Evolutionary conservation across 768 basidiomycete genomes (phyloP).

Genomic region (Termitomyces sp.): DNA sequence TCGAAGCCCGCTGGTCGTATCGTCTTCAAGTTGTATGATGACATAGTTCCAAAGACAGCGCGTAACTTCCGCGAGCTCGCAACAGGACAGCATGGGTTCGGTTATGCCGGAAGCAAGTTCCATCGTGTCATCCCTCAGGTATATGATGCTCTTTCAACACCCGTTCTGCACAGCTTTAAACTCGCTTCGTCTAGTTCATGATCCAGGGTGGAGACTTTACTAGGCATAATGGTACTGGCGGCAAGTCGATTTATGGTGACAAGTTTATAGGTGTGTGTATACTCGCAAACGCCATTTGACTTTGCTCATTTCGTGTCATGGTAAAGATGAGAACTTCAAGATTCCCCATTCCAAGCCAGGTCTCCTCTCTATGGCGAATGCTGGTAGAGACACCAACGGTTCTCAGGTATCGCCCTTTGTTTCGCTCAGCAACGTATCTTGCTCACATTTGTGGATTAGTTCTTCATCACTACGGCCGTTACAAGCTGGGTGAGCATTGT

Average conservation of each 20-base stretch:
- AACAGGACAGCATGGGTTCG: constrained; percentile 61
- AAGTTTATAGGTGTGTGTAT: constrained; percentile 39
- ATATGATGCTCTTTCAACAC: constrained; percentile 14
- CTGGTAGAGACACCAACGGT: constrained; percentile 76
- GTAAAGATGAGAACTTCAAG: constrained; percentile 65
- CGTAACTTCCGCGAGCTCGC: constrained; percentile 80
- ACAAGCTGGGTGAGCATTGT: constrained; percentile 51
- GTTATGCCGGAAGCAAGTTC: constrained; percentile 65
- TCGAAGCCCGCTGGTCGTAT: constrained; percentile 60
- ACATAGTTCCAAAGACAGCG: constrained; percentile 76
- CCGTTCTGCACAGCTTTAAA: not conserved
- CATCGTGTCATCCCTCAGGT: constrained; percentile 72
- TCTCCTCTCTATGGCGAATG: constrained; percentile 84
- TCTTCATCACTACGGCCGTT: constrained; percentile 71
- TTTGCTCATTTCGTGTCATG: not conserved
- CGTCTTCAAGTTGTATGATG: constrained; percentile 80
- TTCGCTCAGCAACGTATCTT: not conserved
- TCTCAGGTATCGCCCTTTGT: constrained; percentile 48
- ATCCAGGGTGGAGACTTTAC: constrained; percentile 88
- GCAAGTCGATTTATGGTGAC: constrained; percentile 82
- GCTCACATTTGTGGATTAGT: constrained; percentile 28
- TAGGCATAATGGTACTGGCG: constrained; percentile 67
- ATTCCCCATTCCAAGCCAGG: constrained; percentile 58
- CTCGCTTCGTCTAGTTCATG: constrained; percentile 55
- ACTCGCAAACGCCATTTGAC: not conserved